Percentiles rank a stretch among this genome's conserved stretches.
Evolutionary conservation across 2,329 filamentous ascomycete species (phyloP).

Genomic region (Colletotrichum lini): DNA sequence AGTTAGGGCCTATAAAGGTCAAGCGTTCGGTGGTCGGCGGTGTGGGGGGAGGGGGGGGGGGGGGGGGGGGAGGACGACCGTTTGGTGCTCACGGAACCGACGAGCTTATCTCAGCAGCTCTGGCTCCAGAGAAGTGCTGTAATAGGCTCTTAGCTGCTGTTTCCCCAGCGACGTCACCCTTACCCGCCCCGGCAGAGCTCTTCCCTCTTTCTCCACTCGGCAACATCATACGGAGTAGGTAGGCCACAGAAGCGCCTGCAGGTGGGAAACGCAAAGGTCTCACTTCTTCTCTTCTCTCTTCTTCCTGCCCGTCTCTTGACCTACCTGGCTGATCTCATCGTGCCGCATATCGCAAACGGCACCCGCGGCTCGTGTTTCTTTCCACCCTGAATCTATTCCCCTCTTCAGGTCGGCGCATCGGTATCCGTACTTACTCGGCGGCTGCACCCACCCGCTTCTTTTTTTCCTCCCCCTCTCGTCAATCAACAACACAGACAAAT

Average conservation of each 20-base stretch:
- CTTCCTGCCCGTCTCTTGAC: neutral
- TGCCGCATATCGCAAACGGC: conserved; percentile 39
- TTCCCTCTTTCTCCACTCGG: conserved; percentile 30
- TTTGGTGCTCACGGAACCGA: neutral
- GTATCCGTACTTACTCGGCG: neutral
- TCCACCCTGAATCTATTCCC: conserved; percentile 14
- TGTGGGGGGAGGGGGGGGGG: conserved; percentile 24
- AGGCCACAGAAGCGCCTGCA: conserved; percentile 29
- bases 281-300: conserved; percentile 28
- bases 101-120: conserved; percentile 32
- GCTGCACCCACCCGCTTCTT: neutral
- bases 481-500: neutral
- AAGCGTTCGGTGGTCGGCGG: conserved; percentile 26
- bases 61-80: neutral
- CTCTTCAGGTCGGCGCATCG: conserved; percentile 26
- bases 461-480: neutral
- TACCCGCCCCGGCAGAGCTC: conserved; percentile 30
- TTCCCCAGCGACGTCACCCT: conserved; percentile 44
- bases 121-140: no score
- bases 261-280: conserved; percentile 33
- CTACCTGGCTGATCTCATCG: conserved; percentile 27
- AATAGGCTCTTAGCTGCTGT: conserved; percentile 29
- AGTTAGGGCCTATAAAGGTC: no score
- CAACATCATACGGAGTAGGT: conserved; percentile 21
- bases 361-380: conserved; percentile 16